Evolutionary conservation across 2,329 filamentous ascomycete genomes (phyloP).

Genomic region (Ophiostoma pallidulum): DNA sequence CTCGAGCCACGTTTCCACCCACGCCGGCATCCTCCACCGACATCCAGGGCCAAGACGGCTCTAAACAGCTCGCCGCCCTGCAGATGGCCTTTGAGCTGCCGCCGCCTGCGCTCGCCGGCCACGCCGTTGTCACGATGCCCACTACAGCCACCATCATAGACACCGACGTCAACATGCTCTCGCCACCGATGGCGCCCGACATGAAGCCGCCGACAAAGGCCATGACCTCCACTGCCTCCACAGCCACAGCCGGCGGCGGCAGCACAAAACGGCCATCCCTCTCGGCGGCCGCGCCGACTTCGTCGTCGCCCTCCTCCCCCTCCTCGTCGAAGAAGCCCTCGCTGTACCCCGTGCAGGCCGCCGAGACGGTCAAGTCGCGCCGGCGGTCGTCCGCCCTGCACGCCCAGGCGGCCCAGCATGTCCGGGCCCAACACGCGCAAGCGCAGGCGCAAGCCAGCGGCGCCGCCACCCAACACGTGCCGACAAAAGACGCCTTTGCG

Average conservation of each 20-base stretch:
- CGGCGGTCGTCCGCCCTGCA: slow-evolving; percentile 35
- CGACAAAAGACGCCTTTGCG: slow-evolving; percentile 57
- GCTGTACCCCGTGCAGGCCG: slow-evolving; percentile 20
- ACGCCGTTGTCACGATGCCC: slow-evolving; percentile 21
- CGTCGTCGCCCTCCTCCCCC: slow-evolving; percentile 2
- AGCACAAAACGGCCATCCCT: neutral
- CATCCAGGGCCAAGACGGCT: slow-evolving; percentile 62
- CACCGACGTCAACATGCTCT: slow-evolving; percentile 27
- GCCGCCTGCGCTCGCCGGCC: slow-evolving; percentile 54
- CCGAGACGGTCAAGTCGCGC: slow-evolving; percentile 42
- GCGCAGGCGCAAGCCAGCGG: neutral
- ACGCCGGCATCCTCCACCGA: slow-evolving; percentile 76
- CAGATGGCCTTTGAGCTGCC: slow-evolving; percentile 67
- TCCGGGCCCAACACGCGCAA: neutral
- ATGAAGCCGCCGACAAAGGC: neutral
- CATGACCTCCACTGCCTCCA: too few relatives aligned
- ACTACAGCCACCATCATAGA: neutral
- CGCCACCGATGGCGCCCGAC: slow-evolving; percentile 19
- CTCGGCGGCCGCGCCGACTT: too few relatives aligned
- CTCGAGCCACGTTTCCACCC: slow-evolving; percentile 55
- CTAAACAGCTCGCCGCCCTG: slow-evolving; percentile 47
- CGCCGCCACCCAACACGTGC: slow-evolving; percentile 32
- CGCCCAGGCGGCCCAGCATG: slow-evolving; percentile 4
- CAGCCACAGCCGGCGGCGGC: too few relatives aligned
- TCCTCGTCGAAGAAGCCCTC: too few relatives aligned